Conservation (phyloP, 192 early-diverging fungal species). For the Radiomyces spectabilis region DNA sequence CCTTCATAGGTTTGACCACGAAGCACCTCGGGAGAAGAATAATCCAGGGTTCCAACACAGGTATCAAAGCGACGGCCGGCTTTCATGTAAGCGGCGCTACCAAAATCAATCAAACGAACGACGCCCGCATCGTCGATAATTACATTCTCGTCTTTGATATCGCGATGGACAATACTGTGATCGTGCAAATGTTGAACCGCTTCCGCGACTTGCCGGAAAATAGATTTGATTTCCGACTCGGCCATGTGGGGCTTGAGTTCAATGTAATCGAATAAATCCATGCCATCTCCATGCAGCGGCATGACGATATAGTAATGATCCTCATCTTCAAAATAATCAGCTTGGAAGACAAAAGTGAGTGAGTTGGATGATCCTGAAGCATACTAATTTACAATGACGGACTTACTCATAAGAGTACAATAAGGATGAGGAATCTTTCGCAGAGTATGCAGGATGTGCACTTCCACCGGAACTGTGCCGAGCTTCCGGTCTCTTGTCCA, state of each 20-base stretch:
- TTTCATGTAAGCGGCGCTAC: constrained; percentile 65
- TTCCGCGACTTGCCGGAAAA: constrained; percentile 28
- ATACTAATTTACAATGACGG: too few species aligned
- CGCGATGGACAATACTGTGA: constrained; percentile 56
- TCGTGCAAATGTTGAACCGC: constrained; percentile 41
- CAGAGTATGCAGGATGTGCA: constrained; percentile 58
- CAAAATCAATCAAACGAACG: constrained; percentile 78
- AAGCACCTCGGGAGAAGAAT: constrained; percentile 73
- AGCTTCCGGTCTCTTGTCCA: constrained; percentile 55
- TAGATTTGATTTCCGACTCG: constrained; percentile 12
- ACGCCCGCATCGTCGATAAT: constrained; percentile 50
- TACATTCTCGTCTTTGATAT: constrained; percentile 87
- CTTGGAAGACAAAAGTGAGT: too few species aligned
- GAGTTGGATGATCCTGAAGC: too few species aligned
- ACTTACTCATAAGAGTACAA: constrained; percentile 39
- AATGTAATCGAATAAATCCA: constrained; percentile 42
- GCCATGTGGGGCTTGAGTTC: constrained; percentile 27
- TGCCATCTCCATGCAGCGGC: constrained; percentile 34
- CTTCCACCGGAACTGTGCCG: constrained; percentile 62
- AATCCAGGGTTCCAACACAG: constrained; percentile 76
- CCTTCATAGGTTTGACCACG: constrained; percentile 74
- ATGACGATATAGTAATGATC: constrained; percentile 59
- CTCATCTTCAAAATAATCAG: constrained; percentile 64
- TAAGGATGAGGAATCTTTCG: constrained; percentile 40
- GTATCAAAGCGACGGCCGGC: constrained; percentile 49